Evolutionary conservation across 805 yeast genomes (phyloP), one percentile per base, ranked within the genome.

Genomic region (Vanderwaltozyma polyspora): DNA sequence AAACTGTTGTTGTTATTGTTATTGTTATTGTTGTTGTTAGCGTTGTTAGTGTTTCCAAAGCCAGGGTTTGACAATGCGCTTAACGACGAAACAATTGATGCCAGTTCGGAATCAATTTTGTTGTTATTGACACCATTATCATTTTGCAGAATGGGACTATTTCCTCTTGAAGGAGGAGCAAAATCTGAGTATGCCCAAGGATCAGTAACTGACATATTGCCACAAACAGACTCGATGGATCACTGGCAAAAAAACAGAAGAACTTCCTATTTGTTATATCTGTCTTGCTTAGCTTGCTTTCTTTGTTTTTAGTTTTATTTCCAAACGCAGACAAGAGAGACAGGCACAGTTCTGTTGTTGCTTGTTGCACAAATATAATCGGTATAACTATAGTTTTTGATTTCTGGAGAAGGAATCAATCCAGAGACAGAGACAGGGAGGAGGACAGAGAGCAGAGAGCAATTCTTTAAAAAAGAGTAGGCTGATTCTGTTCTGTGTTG

Each of bases 51-150:
- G 19, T 35, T 28, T 11, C 25, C 22, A 19, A 18, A n/a, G 17
- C 28, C 32, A 17, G 44, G 49, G 29, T 48, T 48, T 9, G 62
- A 55, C 22, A 52, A 44, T 12, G 59, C 60, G 33, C 60, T 55
- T 31, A 59, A 41, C n/a, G 63, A 57, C 6, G 62, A 53, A 4
- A 59, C 60, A 24, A 57, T 58, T 27, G 59, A 55, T 11, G 57
- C 58, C 28, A 57, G 37, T 35, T 57, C 60, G 14, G 55, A 46
- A 38, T 55, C 56, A 43, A 57, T 45, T 19, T 45, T 38, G 32
- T 44, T 40, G 19, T 28, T 22, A 19, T 25, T 29, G n/a, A 14
- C 24, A 6, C 27, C 32, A 19, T 14, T 15, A 2, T 34, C 36
- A 24, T 22, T 11, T 14, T 29, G 32, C 16, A 34, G 25, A 24